Evolutionary conservation across 768 basidiomycete species (phyloP).

Genomic region (Leccinum barrowsii): DNA sequence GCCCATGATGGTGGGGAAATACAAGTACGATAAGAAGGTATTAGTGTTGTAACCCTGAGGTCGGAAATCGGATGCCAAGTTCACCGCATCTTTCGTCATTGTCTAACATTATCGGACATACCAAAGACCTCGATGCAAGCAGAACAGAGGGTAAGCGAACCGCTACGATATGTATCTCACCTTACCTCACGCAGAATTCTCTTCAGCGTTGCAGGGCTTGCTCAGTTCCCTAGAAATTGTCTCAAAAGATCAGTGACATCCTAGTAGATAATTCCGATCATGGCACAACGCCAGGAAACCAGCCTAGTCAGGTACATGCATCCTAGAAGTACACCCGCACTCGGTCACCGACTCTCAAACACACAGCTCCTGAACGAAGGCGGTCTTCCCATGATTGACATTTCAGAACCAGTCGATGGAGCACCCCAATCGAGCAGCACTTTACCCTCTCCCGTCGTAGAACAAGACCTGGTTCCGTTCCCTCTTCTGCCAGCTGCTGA

Average conservation of each 20-base stretch:
- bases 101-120: slow-evolving; percentile 5
- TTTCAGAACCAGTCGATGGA: slow-evolving; percentile 53
- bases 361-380: slow-evolving; percentile 69
- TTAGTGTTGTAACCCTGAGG: no score
- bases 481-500: slow-evolving; percentile 43
- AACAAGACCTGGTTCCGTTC: slow-evolving; percentile 46
- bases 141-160: slow-evolving; percentile 37
- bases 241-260: slow-evolving; percentile 58
- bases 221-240: slow-evolving; percentile 45
- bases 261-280: slow-evolving; percentile 41
- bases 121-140: slow-evolving; percentile 30
- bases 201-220: slow-evolving; percentile 38
- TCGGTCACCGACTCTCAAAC: slow-evolving; percentile 19
- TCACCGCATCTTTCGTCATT: no score
- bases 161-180: background rate
- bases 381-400: slow-evolving; percentile 75
- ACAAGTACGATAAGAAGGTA: no score
- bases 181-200: slow-evolving; percentile 8
- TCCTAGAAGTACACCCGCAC: slow-evolving; percentile 12
- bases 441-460: slow-evolving; percentile 26
- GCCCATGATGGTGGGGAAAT: slow-evolving; percentile 35
- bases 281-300: slow-evolving; percentile 39
- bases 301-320: slow-evolving; percentile 60
- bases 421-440: slow-evolving; percentile 18
- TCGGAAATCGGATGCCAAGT: no score